These are phyloP conservation scores for Leersia perrieri DNA, from an alignment of 176 grass and related monocot species.

Conservation along the genomic window DNA sequence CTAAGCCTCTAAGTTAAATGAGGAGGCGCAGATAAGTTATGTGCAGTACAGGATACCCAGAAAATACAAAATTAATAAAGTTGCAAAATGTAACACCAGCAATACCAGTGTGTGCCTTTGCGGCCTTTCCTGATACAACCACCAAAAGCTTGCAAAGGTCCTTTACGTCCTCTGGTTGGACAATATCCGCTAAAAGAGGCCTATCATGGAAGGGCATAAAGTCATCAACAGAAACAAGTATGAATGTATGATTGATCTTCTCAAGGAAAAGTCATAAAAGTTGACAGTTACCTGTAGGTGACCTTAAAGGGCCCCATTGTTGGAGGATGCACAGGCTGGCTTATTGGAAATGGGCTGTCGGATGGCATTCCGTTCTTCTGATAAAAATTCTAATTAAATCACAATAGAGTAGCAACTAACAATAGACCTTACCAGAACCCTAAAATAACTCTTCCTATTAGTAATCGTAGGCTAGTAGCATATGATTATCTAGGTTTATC, in stretches of 20 bases:
- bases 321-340: conserved; percentile 45
- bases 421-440: conserved; percentile 7
- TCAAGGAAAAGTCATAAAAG: conserved; percentile 20
- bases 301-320: conserved; percentile 66
- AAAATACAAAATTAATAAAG: conserved; percentile 20
- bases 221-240: conserved; percentile 31
- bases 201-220: conserved; percentile 52
- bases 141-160: conserved; percentile 88
- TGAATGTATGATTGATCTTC: neutral
- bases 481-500: neutral
- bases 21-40: conserved; percentile 20
- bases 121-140: conserved; percentile 58
- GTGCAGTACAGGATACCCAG: neutral
- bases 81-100: neutral
- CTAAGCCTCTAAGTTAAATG: neutral
- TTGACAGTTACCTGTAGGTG: conserved; percentile 74
- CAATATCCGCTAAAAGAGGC: conserved; percentile 91
- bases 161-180: conserved; percentile 77
- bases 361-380: conserved; percentile 48
- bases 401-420: conserved; percentile 1
- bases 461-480: no score
- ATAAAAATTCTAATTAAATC: conserved; percentile 42
- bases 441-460: conserved; percentile 9
- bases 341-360: conserved; percentile 45
- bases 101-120: conserved; percentile 71